Base-by-base conservation (phyloP, 768 basidiomycete species). In the Hygrocybe punicea region DNA sequence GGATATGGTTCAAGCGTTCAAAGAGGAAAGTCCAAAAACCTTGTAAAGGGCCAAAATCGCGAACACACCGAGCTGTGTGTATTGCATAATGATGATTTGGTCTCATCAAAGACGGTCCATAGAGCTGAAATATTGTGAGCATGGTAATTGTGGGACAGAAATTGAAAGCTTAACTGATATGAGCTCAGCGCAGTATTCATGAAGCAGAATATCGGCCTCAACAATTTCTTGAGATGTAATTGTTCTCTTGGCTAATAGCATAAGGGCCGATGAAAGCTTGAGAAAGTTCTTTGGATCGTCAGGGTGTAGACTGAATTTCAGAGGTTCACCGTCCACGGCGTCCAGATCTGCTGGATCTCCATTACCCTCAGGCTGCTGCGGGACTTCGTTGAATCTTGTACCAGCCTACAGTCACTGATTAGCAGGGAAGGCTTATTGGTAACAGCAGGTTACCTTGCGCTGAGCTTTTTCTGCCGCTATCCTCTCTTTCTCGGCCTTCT, bases 21-120 rank as follows among this genome's bases (percentile, higher is more conserved):
- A 69, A 71, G 0, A 74, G 60, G 50, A 75, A 76, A 0, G 64
- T 71, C 75, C 74, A 76, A 53, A 75, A 76, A 6, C 64, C 66
- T 24, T 73, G 70, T 0, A 76, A 57, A 2, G 76, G 74, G 0
- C 76, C 73, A 50, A 65, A 76, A 40, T 72, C n/a, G n/a, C n/a
- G n/a, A n/a, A n/a, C n/a, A n/a, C n/a, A n/a, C n/a, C n/a, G n/a
- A n/a, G n/a, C n/a, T n/a, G n/a, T n/a, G n/a, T n/a, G n/a, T n/a
- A n/a, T n/a, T n/a, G n/a, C n/a, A n/a, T 45, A n/a, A n/a, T n/a
- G n/a, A n/a, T n/a, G n/a, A n/a, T n/a, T n/a, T 73, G 70, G 76
- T 17, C 62, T 60, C 6, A 78, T 69, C 2, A 65, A 60, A 1
- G 52, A 13, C 6, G 17, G 58, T 14, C 39, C 33, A 48, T 33